Evolutionary conservation across 768 basidiomycete species (phyloP).

Genomic region (Rhizopogon rudus): DNA sequence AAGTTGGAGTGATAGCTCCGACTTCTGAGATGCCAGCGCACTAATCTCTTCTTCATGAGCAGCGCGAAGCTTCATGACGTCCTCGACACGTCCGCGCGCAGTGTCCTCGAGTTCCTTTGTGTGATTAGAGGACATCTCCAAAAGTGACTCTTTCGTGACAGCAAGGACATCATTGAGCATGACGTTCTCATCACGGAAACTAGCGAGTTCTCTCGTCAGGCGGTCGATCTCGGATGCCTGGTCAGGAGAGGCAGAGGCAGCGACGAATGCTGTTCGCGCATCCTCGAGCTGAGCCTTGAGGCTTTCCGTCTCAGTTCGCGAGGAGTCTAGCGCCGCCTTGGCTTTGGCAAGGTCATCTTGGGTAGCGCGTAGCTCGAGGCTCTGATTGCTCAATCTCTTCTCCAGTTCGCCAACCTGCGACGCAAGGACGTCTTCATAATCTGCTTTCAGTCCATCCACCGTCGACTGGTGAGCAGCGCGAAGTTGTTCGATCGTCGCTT

Average conservation of each 20-base stretch:
- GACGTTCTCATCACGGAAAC: constrained; percentile 64
- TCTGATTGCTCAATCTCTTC: constrained; percentile 59
- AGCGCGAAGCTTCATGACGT: constrained; percentile 56
- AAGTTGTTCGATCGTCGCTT: constrained; percentile 65
- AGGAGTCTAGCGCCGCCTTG: constrained; percentile 51
- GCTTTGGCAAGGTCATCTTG: constrained; percentile 79
- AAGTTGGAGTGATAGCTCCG: constrained; percentile 53
- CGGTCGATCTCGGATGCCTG: constrained; percentile 52
- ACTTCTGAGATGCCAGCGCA: constrained; percentile 53
- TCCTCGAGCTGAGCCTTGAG: constrained; percentile 64
- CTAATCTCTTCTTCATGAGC: constrained; percentile 58
- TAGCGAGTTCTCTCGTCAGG: constrained; percentile 53
- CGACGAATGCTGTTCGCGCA: constrained; percentile 42
- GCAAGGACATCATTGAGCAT: constrained; percentile 62
- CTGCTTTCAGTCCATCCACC: constrained; percentile 56
- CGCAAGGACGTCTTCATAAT: constrained; percentile 59
- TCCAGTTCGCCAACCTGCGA: constrained; percentile 50
- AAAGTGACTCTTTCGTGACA: constrained; percentile 66
- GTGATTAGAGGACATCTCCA: constrained; percentile 68
- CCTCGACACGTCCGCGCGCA: constrained; percentile 64
- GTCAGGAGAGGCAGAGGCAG: constrained; percentile 37
- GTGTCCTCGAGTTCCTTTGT: constrained; percentile 70
- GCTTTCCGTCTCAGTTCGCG: constrained; percentile 48
- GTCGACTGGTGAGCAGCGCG: constrained; percentile 54
- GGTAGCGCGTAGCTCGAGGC: constrained; percentile 76